Evolutionary conservation across 108 stramenopile genomes (phyloP).

Genomic region (Ochromonas danica): DNA sequence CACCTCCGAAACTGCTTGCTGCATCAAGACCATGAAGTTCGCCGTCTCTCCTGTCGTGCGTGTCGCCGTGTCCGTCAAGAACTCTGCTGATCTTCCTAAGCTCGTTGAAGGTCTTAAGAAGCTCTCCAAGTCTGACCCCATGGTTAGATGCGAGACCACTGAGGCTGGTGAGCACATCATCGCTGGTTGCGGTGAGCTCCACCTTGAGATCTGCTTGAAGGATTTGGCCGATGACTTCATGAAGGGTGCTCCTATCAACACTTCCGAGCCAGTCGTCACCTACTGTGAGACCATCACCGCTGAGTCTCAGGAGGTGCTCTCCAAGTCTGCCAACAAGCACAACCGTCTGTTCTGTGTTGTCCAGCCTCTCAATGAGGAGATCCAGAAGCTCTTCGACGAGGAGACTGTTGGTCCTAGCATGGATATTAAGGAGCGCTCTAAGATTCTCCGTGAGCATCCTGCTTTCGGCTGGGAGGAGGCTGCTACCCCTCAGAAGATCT

Average conservation of each 20-base stretch:
- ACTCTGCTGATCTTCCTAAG: conserved; percentile 99
- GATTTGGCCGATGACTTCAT: conserved; percentile 99
- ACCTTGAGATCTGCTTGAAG: conserved; percentile 99
- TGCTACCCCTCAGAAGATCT: conserved; percentile 80
- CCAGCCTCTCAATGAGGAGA: conserved; percentile 74
- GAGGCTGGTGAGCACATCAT: conserved; percentile 99
- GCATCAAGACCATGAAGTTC: conserved; percentile 99
- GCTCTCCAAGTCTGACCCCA: conserved; percentile 99
- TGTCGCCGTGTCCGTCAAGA: conserved; percentile 99
- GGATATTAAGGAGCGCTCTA: conserved; percentile 33
- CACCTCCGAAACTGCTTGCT: conserved; percentile 89
- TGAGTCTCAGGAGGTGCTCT: conserved; percentile 87
- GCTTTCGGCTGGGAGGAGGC: conserved; percentile 95
- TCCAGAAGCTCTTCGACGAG: conserved; percentile 91
- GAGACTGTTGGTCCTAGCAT: conserved; percentile 50
- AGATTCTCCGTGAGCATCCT: conserved; percentile 27
- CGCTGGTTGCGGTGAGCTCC: conserved; percentile 97
- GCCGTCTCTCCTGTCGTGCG: conserved; percentile 99
- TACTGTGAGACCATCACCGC: conserved; percentile 97
- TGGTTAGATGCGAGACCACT: conserved; percentile 99
- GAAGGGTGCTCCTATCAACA: conserved; percentile 94
- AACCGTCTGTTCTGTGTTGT: conserved; percentile 97
- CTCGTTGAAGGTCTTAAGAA: conserved; percentile 99
- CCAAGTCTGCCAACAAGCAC: conserved; percentile 99
- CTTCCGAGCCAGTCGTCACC: conserved; percentile 98